Evolutionary conservation across 345 rosid species (phyloP), one percentile per base, ranked within the genome.

Genomic region (Brassica carinata): DNA sequence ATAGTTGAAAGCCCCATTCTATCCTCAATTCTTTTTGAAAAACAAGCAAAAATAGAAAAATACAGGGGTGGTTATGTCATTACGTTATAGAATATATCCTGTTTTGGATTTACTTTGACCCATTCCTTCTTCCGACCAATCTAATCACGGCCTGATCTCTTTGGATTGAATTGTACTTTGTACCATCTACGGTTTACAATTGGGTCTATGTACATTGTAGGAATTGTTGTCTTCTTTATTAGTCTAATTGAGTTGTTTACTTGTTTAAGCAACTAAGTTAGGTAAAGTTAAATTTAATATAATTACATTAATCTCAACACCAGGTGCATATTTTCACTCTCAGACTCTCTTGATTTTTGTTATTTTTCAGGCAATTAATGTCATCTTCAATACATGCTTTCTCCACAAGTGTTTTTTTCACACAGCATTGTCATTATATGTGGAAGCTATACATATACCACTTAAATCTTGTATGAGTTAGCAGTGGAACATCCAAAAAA

Each of bases 101-200:
- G 53, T 73, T 58, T 66, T 67, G 69, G 78, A 73, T 66, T 40
- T 13, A 72, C 68, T 72, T 79, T 79, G 73, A 65, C 78, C 7
- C 73, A 59, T 73, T 79, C 82, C 63, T 11, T 26, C 67, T 43
- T 78, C 72, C 29, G 58, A 78, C 72, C 66, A 64, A 23, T 71
- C 48, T 78, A 34, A 64, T 78, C 59, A 78, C 30, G 23, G 27
- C 36, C 64, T 11, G 53, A 8, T 74, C 14, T 43, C 45, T 11
- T 71, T 33, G 26, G 23, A 18, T 72, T 5, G 14, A 9, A 53
- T 66, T 36, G 64, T 65, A 65, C 71, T 31, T 31, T 53, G 19
- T 30, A 65, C 13, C 23, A 53, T 51, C 64, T 33, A 75, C 36
- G 38, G 72, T 76, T 64, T 53, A 19, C 5, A 40, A 48, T 31